Evolutionary conservation across 1,284 basidiomycete genomes (phyloP).

Genomic region (Sanghuangporus baumii): DNA sequence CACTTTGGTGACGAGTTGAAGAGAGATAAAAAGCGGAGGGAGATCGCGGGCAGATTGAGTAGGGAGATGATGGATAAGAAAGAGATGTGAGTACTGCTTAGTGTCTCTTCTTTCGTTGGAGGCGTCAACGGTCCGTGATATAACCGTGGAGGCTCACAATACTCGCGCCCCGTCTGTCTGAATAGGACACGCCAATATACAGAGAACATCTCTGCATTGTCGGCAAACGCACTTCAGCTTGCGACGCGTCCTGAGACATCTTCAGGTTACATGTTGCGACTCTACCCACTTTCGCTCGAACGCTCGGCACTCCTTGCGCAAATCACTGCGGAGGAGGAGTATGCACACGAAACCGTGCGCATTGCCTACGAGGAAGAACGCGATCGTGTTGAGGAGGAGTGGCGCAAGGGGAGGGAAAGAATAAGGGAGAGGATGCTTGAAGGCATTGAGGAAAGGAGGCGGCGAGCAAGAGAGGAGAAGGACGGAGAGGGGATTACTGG

Average conservation of each 20-base stretch:
- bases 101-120: not conserved
- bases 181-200: conserved; percentile 46
- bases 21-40: conserved; percentile 60
- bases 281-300: conserved; percentile 67
- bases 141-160: not conserved
- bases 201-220: conserved; percentile 51
- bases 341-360: conserved; percentile 54
- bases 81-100: conserved; percentile 54
- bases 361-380: conserved; percentile 72
- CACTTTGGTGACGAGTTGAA: conserved; percentile 35
- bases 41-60: conserved; percentile 57
- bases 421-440: conserved; percentile 72
- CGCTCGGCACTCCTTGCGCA: conserved; percentile 66
- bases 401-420: conserved; percentile 61
- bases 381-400: conserved; percentile 72
- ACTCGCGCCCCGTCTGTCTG: not conserved
- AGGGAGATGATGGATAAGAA: conserved; percentile 67
- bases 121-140: not conserved
- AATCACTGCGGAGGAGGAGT: conserved; percentile 56
- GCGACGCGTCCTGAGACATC: conserved; percentile 59
- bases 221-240: conserved; percentile 50
- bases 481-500: conserved; percentile 71
- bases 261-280: conserved; percentile 57
- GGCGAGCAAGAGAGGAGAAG: conserved; percentile 74
- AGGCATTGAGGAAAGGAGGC: conserved; percentile 72